Percentiles rank a stretch among this genome's conserved stretches.
phyloP scores from a whole-genome alignment of 495 filamentous ascomycete genomes.

The Physcia stellaris region DNA sequence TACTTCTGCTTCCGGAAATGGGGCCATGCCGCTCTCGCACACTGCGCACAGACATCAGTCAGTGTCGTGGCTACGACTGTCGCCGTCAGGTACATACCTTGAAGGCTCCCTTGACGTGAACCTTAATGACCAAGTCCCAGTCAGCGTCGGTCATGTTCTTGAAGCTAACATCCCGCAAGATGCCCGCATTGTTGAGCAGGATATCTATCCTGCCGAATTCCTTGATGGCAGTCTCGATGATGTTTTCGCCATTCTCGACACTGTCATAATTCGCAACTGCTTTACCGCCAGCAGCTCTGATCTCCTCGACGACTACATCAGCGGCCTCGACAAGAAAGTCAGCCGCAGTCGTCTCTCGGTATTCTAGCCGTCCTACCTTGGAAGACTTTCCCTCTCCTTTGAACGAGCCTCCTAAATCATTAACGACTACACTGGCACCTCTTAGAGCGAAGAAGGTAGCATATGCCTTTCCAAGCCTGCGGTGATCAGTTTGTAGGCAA shows the following conservation, averaged over 20 bases:
- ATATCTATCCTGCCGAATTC: slow-evolving; percentile 86
- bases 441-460: slow-evolving; percentile 81
- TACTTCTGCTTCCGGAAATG: slow-evolving; percentile 98
- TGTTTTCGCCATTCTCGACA: slow-evolving; percentile 85
- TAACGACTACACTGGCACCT: slow-evolving; percentile 94
- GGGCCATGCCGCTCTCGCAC: slow-evolving; percentile 90
- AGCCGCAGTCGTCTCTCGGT: background rate
- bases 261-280: slow-evolving; percentile 97
- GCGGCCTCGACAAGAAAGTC: slow-evolving; percentile 49
- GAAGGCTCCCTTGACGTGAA: slow-evolving; percentile 91
- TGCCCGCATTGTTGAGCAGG: slow-evolving; percentile 95
- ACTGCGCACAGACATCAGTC: too few relatives aligned
- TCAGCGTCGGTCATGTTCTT: slow-evolving; percentile 98
- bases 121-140: slow-evolving; percentile 88
- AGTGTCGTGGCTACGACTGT: too few relatives aligned
- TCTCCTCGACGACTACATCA: slow-evolving; percentile 92
- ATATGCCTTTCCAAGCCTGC: slow-evolving; percentile 70
- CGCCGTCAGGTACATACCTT: slow-evolving; percentile 48
- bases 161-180: slow-evolving; percentile 90
- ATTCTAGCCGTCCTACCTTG: slow-evolving; percentile 60
- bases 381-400: slow-evolving; percentile 83
- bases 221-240: slow-evolving; percentile 93
- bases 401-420: slow-evolving; percentile 89
- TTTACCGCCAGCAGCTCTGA: slow-evolving; percentile 82
- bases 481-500: background rate